Conservation (phyloP, 352 stramenopile species). For the Phytophthora palmivora region DNA sequence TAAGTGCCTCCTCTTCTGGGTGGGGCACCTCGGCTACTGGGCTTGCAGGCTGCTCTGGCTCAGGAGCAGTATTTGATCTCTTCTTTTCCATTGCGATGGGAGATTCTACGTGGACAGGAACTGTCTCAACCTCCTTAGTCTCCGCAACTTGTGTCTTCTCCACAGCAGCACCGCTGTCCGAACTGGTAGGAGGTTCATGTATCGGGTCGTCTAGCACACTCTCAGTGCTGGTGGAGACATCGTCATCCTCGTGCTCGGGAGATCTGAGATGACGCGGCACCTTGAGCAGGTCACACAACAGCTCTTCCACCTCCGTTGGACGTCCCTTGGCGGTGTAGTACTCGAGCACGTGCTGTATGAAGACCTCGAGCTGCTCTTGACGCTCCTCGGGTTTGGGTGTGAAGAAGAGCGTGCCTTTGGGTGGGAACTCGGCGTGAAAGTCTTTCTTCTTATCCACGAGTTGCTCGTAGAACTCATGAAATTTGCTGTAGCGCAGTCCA, state of each 20-base stretch:
- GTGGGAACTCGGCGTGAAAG: constrained; percentile 69
- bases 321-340: constrained; percentile 41
- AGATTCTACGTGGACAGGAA: constrained; percentile 4
- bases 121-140: not conserved
- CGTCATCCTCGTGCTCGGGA: constrained; percentile 35
- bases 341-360: constrained; percentile 57
- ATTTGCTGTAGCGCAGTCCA: constrained; percentile 73
- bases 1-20: not conserved
- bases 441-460: constrained; percentile 44
- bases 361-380: constrained; percentile 66
- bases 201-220: constrained; percentile 41
- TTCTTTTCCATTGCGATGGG: constrained; percentile 20
- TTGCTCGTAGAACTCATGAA: constrained; percentile 63
- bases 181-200: constrained; percentile 21
- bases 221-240: constrained; percentile 46
- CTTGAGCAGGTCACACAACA: constrained; percentile 68
- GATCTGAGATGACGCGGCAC: constrained; percentile 49
- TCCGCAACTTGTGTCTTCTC: constrained; percentile 11
- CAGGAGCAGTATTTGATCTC: constrained; percentile 5
- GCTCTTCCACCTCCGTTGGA: constrained; percentile 39
- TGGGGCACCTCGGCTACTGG: constrained; percentile 17
- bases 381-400: constrained; percentile 63
- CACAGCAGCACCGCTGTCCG: constrained; percentile 10
- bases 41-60: constrained; percentile 7
- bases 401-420: constrained; percentile 74